These are phyloP conservation scores for Aureobasidium sp. DNA, from an alignment of 2,329 filamentous ascomycete genomes.

Conservation along the genomic window DNA sequence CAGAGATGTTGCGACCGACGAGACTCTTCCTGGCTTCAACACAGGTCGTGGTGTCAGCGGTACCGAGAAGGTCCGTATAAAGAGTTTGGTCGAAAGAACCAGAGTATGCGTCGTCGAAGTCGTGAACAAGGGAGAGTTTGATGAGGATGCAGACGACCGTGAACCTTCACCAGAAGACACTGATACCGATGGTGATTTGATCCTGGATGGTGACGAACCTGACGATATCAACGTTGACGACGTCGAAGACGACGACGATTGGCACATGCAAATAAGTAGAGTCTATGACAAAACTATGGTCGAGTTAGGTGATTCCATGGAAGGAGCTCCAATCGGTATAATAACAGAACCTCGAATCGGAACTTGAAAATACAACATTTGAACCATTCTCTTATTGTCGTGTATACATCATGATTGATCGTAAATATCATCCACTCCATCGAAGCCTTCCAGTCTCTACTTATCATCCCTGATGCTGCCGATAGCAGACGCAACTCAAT, in stretches of 20 bases:
- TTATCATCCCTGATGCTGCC: neutral
- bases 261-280: constrained; percentile 63
- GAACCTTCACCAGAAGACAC: constrained; percentile 30
- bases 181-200: constrained; percentile 39
- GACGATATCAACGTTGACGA: constrained; percentile 26
- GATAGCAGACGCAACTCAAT: neutral
- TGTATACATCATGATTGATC: neutral
- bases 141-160: constrained; percentile 33
- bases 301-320: constrained; percentile 62
- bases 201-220: constrained; percentile 17
- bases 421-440: neutral
- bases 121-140: constrained; percentile 49
- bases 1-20: constrained; percentile 57
- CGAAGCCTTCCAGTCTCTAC: neutral
- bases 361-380: neutral
- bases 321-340: constrained; percentile 41
- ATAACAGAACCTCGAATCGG: constrained; percentile 32
- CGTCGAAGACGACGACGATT: constrained; percentile 31
- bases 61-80: constrained; percentile 83
- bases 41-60: constrained; percentile 59
- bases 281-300: constrained; percentile 77
- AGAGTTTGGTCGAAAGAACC: constrained; percentile 71
- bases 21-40: constrained; percentile 64
- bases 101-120: constrained; percentile 63
- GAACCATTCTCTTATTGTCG: neutral